These are phyloP conservation scores for Jaltomata sinuosa DNA, from an alignment of 257 asterid genomes.

Conservation along the genomic window DNA sequence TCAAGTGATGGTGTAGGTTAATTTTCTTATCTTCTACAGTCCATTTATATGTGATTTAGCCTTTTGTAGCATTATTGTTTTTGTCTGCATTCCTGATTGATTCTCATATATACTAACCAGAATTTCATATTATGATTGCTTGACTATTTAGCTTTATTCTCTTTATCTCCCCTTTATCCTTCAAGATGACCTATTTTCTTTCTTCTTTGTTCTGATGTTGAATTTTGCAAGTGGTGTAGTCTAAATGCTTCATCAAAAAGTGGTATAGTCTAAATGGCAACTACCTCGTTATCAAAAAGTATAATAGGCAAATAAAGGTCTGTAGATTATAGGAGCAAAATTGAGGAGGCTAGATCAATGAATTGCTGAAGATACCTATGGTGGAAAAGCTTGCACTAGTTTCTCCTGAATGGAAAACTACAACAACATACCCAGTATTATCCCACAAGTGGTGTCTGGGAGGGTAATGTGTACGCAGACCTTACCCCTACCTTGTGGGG, in stretches of 20 bases:
- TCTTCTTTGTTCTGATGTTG: background rate
- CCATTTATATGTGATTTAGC: background rate
- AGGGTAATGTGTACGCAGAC: too few species aligned
- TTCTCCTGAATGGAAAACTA: background rate
- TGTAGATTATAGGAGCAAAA: background rate
- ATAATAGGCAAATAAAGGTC: background rate
- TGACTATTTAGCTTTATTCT: background rate
- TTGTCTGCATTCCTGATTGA: background rate
- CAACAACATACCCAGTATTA: too few species aligned
- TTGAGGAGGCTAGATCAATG: background rate
- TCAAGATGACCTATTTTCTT: background rate
- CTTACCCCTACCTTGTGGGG: too few species aligned
- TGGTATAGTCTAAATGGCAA: background rate
- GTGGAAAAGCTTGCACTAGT: background rate
- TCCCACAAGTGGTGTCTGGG: too few species aligned
- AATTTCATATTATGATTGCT: background rate
- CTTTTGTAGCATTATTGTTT: background rate
- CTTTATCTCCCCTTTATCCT: background rate
- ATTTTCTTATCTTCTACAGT: conserved; percentile 5
- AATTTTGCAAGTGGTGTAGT: background rate
- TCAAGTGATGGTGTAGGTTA: conserved; percentile 41
- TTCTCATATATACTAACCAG: background rate
- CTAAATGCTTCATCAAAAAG: background rate
- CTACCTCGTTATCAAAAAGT: background rate
- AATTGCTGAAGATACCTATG: background rate